Base-by-base conservation (phyloP, 371 early-diverging fungal species). In the Apophysomyces ossiformis region DNA sequence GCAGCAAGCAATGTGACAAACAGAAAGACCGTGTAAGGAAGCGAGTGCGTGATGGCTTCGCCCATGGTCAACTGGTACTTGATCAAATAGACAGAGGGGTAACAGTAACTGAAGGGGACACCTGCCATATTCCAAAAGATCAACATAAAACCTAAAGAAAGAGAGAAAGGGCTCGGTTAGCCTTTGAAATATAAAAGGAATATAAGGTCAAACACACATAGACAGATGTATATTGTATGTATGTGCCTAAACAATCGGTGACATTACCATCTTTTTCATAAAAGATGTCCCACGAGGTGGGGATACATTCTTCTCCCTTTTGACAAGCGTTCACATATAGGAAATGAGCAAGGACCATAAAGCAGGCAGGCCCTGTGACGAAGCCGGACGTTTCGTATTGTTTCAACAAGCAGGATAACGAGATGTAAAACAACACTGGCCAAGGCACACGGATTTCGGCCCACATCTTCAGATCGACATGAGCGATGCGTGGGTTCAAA, bases 391-490 rank as follows among this genome's bases (percentile, higher is more conserved):
- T 59, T 66, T 86, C 85, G 71, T 91, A 90, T 77, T 95, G 93
- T 72, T 90, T 89, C 68, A 89, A 71, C 43, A 89, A 72, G 61
- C 86, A 87, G 69, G 84, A 88, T 67, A 83, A 81, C 69, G 79
- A 88, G 46, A 85, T 89, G 74, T 81, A 94, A 70, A 76, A 93
- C 37, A 80, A 84, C 47, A 91, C 85, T 75, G 80, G 90, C 93
- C 85, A 95, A 59, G 83, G 92, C 58, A 59, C 90, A 87, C 76
- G 92, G 64, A 91, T 87, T 81, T 95, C 95, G 64, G 89, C 91
- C 76, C 94, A 89, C 82, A 91, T 91, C 86, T 95, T 95, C 67
- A 95, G 76, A 69, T 95, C 95, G 21, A 95, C 80, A 63, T 77
- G 75, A 37, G 86, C 86, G 38, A 88, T 72, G 54, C 95, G 90